Base-by-base conservation (phyloP, 192 early-diverging fungal genomes). In the Umbelopsis vinacea region DNA sequence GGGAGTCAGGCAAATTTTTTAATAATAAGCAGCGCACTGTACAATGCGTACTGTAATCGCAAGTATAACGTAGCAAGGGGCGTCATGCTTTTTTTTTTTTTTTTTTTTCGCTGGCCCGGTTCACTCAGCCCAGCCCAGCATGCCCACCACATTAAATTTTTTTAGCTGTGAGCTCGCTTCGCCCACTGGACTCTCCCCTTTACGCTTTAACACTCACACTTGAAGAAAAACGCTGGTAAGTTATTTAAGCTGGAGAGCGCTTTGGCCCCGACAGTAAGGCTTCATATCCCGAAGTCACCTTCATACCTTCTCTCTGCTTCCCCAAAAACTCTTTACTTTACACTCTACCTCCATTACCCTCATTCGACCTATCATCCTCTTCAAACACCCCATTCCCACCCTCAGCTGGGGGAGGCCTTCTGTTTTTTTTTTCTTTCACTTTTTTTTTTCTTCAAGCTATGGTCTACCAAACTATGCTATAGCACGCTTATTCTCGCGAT, bases 141-240 rank as follows among this genome's bases (percentile, higher is more conserved):
- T n/a, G 6, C 0, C 48, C 15, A 17, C 2, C 15, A 37, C 57
- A 63, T 63, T 63, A 63, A 63, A 55, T 37, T 63, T 63, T 63
- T 63, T 63, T 63, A 63, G 57, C 57, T 63, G 57, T n/a, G 57
- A 63, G 57, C 57, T 63, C 57, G 57, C 57, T 63, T 63, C 57
- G 57, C 57, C 57, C 57, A 63, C 57, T 63, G 57, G 37, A 63
- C 57, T 63, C 57, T 63, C 57, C 57, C 57, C 57, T 63, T 63
- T 63, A 63, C 57, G 57, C 57, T 63, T 37, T 63, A 37, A 63
- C 57, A 63, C 57, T 63, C 57, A 63, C 29, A 63, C 57, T 63
- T 63, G 57, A 63, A 63, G 57, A 63, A 63, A 63, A 63, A 63
- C 57, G 57, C 57, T 63, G 57, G 57, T 63, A 63, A 63, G 57